Base-by-base conservation (phyloP, 2,329 filamentous ascomycete species). In the Colletotrichum echinochloae region DNA sequence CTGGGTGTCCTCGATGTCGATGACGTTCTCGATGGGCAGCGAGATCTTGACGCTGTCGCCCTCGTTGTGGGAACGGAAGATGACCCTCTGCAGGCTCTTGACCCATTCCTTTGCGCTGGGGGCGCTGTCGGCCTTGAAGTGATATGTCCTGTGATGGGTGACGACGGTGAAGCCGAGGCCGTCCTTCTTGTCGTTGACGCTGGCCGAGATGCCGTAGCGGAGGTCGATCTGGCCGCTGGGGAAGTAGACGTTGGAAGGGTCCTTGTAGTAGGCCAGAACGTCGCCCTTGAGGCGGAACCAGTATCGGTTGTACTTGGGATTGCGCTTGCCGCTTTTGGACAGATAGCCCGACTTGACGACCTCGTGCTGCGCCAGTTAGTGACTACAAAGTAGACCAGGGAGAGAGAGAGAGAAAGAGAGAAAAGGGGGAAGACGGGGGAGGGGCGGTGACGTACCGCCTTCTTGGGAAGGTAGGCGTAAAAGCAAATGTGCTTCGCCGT, bases 21-120 rank as follows among this genome's bases (percentile, higher is more conserved):
- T 90, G 26, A 98, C 88, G 74, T 97, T 97, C 70, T 91, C 88
- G 61, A 97, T 92, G 0, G 95, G 95, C 35, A 98, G 83, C 1
- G 93, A 96, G 65, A 98, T 97, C 83, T 98, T 98, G 79, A 99
- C 94, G 77, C 95, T 97, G 78, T 98, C 95, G 12, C 96, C 95
- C 73, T 98, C 95, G 77, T 98, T 98, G 81, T 97, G 95, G 14
- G 94, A 95, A 60, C 95, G 89, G 78, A 98, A 98, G 67, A 98
- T 98, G 75, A 97, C 95, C 70, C 96, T 93, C 78, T 98, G 95
- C 33, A 99, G 84, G 63, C 93, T 90, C 81, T 96, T 96, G 55
- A 98, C 95, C 96, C 96, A 99, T 83, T 98, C 96, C 79, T 94
- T 96, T 14, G 96, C 96, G 78, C 93, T 97, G 5, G 91, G 87